These are phyloP conservation scores for Corinectria fuckeliana DNA, from an alignment of 2,329 filamentous ascomycete genomes.

Conservation along the genomic window DNA sequence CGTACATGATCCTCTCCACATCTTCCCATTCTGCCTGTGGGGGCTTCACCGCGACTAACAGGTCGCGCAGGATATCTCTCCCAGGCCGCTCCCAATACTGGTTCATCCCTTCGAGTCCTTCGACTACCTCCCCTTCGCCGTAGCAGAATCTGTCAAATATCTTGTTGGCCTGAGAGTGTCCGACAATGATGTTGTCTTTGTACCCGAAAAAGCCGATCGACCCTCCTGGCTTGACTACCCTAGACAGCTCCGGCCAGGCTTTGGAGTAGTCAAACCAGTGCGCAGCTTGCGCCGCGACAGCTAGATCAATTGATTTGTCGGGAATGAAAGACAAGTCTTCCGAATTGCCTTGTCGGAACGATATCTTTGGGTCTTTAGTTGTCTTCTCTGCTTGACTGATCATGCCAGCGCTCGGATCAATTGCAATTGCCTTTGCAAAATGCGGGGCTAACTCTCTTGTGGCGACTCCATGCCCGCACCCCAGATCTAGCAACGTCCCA, in stretches of 20 bases:
- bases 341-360: slow-evolving; percentile 56
- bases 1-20: slow-evolving; percentile 61
- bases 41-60: slow-evolving; percentile 58
- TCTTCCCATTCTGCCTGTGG: slow-evolving; percentile 59
- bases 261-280: slow-evolving; percentile 70
- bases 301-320: slow-evolving; percentile 58
- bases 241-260: slow-evolving; percentile 61
- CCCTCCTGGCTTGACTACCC: slow-evolving; percentile 60
- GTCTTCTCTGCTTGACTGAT: slow-evolving; percentile 55
- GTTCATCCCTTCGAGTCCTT: slow-evolving; percentile 58
- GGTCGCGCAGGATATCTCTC: slow-evolving; percentile 58
- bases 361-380: slow-evolving; percentile 52
- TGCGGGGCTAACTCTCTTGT: slow-evolving; percentile 58
- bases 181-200: slow-evolving; percentile 66
- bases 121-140: slow-evolving; percentile 51
- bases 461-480: slow-evolving; percentile 67
- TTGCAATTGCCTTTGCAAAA: slow-evolving; percentile 59
- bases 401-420: slow-evolving; percentile 66
- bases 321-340: slow-evolving; percentile 60
- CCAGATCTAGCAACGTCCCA: slow-evolving; percentile 61
- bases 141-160: slow-evolving; percentile 65
- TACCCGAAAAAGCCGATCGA: slow-evolving; percentile 72
- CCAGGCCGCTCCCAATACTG: slow-evolving; percentile 68
- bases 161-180: slow-evolving; percentile 56
- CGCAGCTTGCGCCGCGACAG: slow-evolving; percentile 61